Percentiles rank a stretch among this genome's conserved stretches.
Conservation (phyloP, 192 early-diverging fungal species). For the Umbelopsis vinacea region DNA sequence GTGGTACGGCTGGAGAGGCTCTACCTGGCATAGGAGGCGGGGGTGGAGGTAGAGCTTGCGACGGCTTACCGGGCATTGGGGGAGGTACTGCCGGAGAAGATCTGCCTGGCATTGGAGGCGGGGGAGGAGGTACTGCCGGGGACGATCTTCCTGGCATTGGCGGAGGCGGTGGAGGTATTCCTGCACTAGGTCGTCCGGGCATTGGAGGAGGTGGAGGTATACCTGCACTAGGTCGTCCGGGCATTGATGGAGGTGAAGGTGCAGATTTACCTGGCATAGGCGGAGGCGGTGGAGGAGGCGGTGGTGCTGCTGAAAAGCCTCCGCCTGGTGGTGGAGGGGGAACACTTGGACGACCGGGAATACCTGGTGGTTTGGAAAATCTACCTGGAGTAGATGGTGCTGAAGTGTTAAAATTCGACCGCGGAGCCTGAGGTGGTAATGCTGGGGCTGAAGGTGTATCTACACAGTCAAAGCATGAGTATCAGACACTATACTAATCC, state of each 20-base stretch:
- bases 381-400: neutral
- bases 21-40: neutral
- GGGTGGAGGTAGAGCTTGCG: constrained; percentile 2
- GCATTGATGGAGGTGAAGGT: neutral
- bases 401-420: constrained; percentile 6
- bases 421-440: neutral
- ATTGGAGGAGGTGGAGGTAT: constrained; percentile 21
- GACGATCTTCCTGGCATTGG: neutral
- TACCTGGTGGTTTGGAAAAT: constrained; percentile 14
- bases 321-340: neutral
- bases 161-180: neutral
- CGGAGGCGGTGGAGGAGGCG: neutral
- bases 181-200: neutral
- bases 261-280: neutral
- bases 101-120: neutral
- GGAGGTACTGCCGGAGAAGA: neutral
- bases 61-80: neutral
- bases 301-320: neutral
- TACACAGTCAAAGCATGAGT: constrained; percentile 11
- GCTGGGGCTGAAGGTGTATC: constrained; percentile 1
- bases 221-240: constrained; percentile 18
- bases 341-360: constrained; percentile 2
- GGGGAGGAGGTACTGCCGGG: constrained; percentile 1
- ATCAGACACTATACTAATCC: neutral
- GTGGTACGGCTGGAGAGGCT: neutral